Base-by-base conservation (phyloP, 2,329 filamentous ascomycete species). In the Paecilomyces fulvus region DNA sequence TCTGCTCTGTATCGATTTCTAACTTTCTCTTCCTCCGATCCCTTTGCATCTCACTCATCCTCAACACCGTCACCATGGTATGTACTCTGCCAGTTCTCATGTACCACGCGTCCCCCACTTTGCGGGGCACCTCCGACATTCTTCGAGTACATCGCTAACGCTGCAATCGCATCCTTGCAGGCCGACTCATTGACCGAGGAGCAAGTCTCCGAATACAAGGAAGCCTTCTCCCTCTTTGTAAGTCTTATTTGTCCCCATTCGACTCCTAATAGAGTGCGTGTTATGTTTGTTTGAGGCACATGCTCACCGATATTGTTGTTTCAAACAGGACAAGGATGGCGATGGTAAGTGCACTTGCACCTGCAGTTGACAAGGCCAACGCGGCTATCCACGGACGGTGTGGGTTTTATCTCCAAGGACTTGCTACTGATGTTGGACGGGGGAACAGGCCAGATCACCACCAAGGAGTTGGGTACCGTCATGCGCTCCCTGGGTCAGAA, bases 171-270 rank as follows among this genome's bases (percentile, higher is more conserved):
- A 43, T 63, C 52, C 54, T 51, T 63, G 57, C 75, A 97, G 92
- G 92, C 92, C 76, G 94, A 99, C 77, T 92, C 92, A 77, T 88
- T 99, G 73, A 97, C 94, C 69, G 94, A 99, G 84, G 94, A 99
- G 82, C 94, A 99, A 85, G 94, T 99, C 76, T 97, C 94, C 75
- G 94, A 99, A 82, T 99, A 97, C 84, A 99, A 97, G 89, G 94
- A 99, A 82, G 94, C 94, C 56, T 99, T 99, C 81, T 99, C 94
- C 76, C 90, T 99, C 65, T 99, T 99, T 79, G 94, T 99, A 87
- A 87, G 94, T 86, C 55, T 43, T 49, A 49, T 37, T 56, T 60
- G 12, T 25, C 51, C 53, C 30, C 33, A 46, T 49, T 21, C n/a
- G 43, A 53, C 14, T 11, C 21, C 21, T 12, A 8, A 55, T 23